Evolutionary conservation across 2,329 filamentous ascomycete species (phyloP), one percentile per base, ranked within the genome.

Genomic region (Arthrobotrys megalospora): DNA sequence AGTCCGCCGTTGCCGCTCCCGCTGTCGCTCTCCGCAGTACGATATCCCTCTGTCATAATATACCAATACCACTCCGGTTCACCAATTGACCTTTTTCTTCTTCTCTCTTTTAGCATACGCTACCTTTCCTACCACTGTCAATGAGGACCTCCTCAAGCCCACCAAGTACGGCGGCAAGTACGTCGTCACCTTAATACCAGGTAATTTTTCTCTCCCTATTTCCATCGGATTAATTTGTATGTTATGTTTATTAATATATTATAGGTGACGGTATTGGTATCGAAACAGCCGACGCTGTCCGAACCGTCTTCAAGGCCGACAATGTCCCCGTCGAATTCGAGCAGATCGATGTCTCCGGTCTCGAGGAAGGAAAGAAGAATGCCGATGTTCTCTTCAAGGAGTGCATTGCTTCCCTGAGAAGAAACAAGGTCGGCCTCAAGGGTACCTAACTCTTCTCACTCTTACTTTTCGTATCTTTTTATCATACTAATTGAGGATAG

Each of bases 161-260:
- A 94, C 95, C 88, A 96, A 98, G 89, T 98, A 94, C 86, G 96
- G 96, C 85, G 93, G 95, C 88, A 99, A 98, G 88, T 99, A 98
- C 90, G 99, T 96, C 43, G 95, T 97, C 83, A 97, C 95, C 81
- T 89, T 99, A 84, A 98, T 99, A 85, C 96, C 96, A 86, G 96
- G 95, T 90, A 88, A 82, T 85, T 82, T 73, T 47, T 28, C 47
- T 45, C 11, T 50, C 28, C 12, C 43, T 36, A 24, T 45, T 45
- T 41, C 36, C 55, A 11, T 14, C 11, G 24, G 7, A 60, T 16
- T 32, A 19, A 14, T 41, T 32, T 41, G n/a, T n/a, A n/a, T 41
- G 19, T 24, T 64, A 53, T 79, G 34, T 52, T 55, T 63, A 63
- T 48, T 58, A 36, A 2, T 4, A 14, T n/a, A 52, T 24, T 64